These are phyloP conservation scores for Batrachochytrium dendrobatidis DNA, from an alignment of 371 early-diverging fungal species.

Conservation along the genomic window DNA sequence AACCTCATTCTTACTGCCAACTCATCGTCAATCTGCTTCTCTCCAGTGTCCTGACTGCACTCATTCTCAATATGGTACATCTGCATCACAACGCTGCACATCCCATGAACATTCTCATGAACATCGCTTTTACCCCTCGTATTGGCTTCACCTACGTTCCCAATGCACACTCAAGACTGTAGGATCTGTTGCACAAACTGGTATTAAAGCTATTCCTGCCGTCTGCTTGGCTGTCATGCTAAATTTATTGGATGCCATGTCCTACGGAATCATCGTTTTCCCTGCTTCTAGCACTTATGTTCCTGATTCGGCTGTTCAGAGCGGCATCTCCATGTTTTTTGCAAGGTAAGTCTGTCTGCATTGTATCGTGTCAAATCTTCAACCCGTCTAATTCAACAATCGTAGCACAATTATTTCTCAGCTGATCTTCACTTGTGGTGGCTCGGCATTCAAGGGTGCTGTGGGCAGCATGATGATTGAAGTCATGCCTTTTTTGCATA, in stretches of 20 bases:
- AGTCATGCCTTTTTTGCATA: constrained; percentile 86
- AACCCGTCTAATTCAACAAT: too few species aligned
- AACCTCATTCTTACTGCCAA: not conserved
- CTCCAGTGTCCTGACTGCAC: not conserved
- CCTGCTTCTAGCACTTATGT: constrained; percentile 71
- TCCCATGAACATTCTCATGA: not conserved
- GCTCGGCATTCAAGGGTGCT: constrained; percentile 82
- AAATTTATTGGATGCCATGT: constrained; percentile 80
- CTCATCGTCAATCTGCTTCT: not conserved
- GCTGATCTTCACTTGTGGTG: constrained; percentile 73
- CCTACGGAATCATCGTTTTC: constrained; percentile 79
- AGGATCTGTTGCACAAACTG: not conserved
- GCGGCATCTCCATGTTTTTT: constrained; percentile 89
- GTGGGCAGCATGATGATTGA: constrained; percentile 96
- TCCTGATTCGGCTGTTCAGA: constrained; percentile 66
- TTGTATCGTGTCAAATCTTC: constrained; percentile 1
- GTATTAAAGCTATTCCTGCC: constrained; percentile 56
- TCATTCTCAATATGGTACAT: not conserved
- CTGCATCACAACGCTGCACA: not conserved
- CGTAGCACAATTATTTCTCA: constrained; percentile 73
- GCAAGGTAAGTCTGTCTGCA: constrained; percentile 13
- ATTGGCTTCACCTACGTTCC: not conserved
- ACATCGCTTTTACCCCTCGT: not conserved
- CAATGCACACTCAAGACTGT: not conserved
- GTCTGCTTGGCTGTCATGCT: constrained; percentile 81